Evolutionary conservation across 768 basidiomycete genomes (phyloP), one percentile per base, ranked within the genome.

Genomic region (Paxillus involutus): DNA sequence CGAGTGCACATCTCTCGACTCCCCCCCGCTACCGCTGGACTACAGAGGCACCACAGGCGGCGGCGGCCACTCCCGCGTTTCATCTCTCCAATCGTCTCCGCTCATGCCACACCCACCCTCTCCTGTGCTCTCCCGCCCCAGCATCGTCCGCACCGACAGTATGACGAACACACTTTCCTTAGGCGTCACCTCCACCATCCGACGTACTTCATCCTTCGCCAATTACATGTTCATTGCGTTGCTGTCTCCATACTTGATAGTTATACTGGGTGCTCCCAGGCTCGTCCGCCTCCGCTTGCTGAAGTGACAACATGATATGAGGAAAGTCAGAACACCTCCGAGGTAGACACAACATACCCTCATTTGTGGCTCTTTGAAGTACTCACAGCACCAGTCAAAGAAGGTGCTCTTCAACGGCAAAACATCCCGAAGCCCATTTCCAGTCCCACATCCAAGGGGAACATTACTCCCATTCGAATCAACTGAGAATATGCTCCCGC

Each of bases 361-460:
- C 96, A 99, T 98, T 70, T 99, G 97, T 3, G 96, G 94, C 68
- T 98, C 95, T 58, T 89, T 94, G 76, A 98, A 99, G 68, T 98
- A 98, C 66, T 98, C 95, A 63, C 85, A 83, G 55, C 94, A 94
- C 91, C 94, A 98, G 65, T 98, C 96, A 66, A 88, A 99, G 73
- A 91, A 96, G 9, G 83, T 78, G 65, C 93, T 95, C 72, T 91
- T 93, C 63, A 99, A 71, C 0, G 97, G 97, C 58, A 98, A 70
- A 3, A 89, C 83, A 68, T 96, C 90, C 53, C 89, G 81, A 52
- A 94, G 87, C 9, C 89, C 89, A 10, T 82, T 76, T 21, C 91
- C 89, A 10, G 91, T 91, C 4, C 90, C 90, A 29, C 91, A 70
- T 4, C 90, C 90, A 21, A 91, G 75, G 16, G 88, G 85, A 19